Percentiles rank a stretch among this genome's conserved stretches.
Conservation (phyloP, 176 grass and related monocot species). For the Poa pratensis region DNA sequence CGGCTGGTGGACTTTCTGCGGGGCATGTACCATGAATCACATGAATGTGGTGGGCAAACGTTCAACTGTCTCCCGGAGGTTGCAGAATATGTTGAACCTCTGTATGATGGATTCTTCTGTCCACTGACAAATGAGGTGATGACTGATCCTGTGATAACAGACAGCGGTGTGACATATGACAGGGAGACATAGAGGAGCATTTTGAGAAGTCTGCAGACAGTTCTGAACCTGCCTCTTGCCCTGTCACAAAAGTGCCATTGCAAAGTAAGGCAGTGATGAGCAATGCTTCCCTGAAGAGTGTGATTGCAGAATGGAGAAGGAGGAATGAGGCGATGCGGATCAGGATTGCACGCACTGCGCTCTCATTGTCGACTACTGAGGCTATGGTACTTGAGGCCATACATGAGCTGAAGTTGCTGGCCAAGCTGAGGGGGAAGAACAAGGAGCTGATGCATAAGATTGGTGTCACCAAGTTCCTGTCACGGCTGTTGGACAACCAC, state of each 20-base stretch:
- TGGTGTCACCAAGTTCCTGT: slow-evolving; percentile 73
- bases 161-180: slow-evolving; percentile 80
- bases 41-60: slow-evolving; percentile 40
- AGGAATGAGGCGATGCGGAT: slow-evolving; percentile 78
- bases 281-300: slow-evolving; percentile 74
- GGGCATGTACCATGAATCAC: slow-evolving; percentile 57
- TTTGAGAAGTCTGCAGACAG: slow-evolving; percentile 52
- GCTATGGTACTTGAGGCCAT: slow-evolving; percentile 73
- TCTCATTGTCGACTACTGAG: slow-evolving; percentile 55
- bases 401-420: slow-evolving; percentile 62
- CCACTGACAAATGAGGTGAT: slow-evolving; percentile 82
- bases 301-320: slow-evolving; percentile 73
- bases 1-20: slow-evolving; percentile 57
- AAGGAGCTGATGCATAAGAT: slow-evolving; percentile 72
- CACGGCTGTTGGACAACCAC: slow-evolving; percentile 59
- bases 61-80: slow-evolving; percentile 51
- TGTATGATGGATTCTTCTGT: slow-evolving; percentile 84
- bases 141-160: slow-evolving; percentile 74
- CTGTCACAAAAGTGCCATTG: slow-evolving; percentile 60
- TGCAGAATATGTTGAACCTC: slow-evolving; percentile 67
- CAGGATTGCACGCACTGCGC: slow-evolving; percentile 57
- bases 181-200: slow-evolving; percentile 70
- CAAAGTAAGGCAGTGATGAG: slow-evolving; percentile 60
- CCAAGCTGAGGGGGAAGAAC: slow-evolving; percentile 53
- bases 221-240: slow-evolving; percentile 63